phyloP scores from a whole-genome alignment of 2,329 filamentous ascomycete species.

The Trichoderma cornu-damae region DNA sequence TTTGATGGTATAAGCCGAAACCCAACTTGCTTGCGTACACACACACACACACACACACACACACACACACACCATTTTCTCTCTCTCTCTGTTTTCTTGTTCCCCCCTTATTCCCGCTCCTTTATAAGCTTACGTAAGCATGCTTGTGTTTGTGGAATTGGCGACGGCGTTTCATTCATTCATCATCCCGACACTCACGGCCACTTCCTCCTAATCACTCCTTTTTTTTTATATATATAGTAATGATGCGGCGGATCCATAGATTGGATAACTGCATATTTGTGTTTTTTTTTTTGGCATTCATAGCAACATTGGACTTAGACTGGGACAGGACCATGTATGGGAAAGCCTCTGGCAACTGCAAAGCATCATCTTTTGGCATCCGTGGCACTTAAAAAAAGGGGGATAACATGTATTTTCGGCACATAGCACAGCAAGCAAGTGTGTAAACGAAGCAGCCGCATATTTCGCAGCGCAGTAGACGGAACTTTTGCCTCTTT shows the following conservation, averaged over 20 bases:
- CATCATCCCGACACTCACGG: constrained; percentile 9
- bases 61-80: not conserved
- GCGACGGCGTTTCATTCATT: constrained; percentile 16
- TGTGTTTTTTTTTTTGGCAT: not conserved
- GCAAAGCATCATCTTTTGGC: constrained; percentile 2
- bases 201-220: constrained; percentile 14
- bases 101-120: not conserved
- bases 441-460: constrained; percentile 1
- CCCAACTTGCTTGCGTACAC: too few species aligned
- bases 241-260: constrained; percentile 4
- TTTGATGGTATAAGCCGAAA: constrained; percentile 26
- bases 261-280: constrained; percentile 15
- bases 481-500: too few species aligned
- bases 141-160: constrained; percentile 5
- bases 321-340: constrained; percentile 8
- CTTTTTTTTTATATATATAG: constrained; percentile 9
- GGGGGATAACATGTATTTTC: constrained; percentile 12
- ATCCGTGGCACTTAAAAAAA: constrained; percentile 14
- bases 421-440: constrained; percentile 7
- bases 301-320: constrained; percentile 8
- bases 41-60: too few species aligned
- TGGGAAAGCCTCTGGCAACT: not conserved
- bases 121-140: not conserved
- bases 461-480: not conserved
- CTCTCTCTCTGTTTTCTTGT: not conserved